Conservation (phyloP, 306 rosid species). For the Pyrus betulifolia region DNA sequence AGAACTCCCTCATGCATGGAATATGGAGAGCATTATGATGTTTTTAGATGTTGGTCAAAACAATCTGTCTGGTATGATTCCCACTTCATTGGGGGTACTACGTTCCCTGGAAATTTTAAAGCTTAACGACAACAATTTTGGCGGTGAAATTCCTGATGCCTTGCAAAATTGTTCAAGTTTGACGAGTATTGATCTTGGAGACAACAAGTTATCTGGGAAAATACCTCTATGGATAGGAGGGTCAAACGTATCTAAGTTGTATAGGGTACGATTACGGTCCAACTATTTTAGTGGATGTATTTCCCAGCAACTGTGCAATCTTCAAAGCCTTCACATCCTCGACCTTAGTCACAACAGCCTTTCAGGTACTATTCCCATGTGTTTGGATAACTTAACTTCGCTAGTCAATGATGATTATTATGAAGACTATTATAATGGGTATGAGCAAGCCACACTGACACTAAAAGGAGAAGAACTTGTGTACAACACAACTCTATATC, state of each 20-base stretch:
- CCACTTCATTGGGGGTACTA: neutral
- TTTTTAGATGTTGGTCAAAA: neutral
- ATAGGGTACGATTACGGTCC: neutral
- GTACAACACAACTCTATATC: too few relatives aligned
- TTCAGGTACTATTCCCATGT: neutral
- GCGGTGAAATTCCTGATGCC: neutral
- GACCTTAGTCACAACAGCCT: neutral
- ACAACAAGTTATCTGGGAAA: neutral
- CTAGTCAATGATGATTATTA: too few relatives aligned
- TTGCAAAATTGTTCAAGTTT: neutral
- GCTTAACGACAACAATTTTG: neutral
- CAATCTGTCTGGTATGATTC: neutral
- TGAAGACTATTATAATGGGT: too few relatives aligned
- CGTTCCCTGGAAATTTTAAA: neutral
- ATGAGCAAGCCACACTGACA: too few relatives aligned
- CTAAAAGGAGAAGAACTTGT: too few relatives aligned
- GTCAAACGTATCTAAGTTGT: neutral
- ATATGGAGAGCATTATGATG: accelerated
- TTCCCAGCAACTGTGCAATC: neutral
- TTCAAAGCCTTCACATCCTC: neutral
- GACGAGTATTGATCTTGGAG: neutral
- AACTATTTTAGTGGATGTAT: neutral
- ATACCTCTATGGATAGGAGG: slow-evolving; percentile 1
- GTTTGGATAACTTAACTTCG: neutral
- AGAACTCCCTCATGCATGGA: neutral